A percentile compares a stretch with the other conserved stretches of the same genome.
Conservation (phyloP, 2,329 filamentous ascomycete species). For the Hortaea sp. region DNA sequence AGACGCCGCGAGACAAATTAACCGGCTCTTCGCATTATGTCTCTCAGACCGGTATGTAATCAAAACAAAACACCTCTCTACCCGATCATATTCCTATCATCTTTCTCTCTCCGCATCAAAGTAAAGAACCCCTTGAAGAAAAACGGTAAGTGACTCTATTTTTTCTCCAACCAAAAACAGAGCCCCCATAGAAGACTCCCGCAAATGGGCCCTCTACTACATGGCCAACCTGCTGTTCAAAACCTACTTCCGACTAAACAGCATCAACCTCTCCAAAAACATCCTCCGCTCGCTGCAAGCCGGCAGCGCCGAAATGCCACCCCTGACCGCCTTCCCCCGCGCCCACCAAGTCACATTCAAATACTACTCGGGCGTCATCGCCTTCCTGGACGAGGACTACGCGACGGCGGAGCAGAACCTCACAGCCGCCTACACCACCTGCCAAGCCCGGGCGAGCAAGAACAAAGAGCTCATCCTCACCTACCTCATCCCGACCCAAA, state of each 20-base stretch:
- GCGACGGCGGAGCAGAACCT: slow-evolving; percentile 69
- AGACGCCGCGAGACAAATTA: slow-evolving; percentile 82
- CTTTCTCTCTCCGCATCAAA: neutral
- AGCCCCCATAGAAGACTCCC: slow-evolving; percentile 81
- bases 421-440: slow-evolving; percentile 70
- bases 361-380: slow-evolving; percentile 90
- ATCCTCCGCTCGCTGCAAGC: slow-evolving; percentile 76
- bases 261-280: slow-evolving; percentile 79
- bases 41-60: slow-evolving; percentile 68
- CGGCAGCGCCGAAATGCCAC: slow-evolving; percentile 60
- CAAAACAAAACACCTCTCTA: neutral
- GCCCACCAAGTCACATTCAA: slow-evolving; percentile 92
- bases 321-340: slow-evolving; percentile 68
- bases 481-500: slow-evolving; percentile 86
- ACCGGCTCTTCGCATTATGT: slow-evolving; percentile 84
- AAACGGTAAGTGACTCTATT: slow-evolving; percentile 6
- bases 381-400: slow-evolving; percentile 92
- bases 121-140: slow-evolving; percentile 7
- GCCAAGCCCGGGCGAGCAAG: slow-evolving; percentile 50
- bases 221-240: slow-evolving; percentile 94
- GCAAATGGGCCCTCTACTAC: slow-evolving; percentile 97
- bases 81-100: neutral
- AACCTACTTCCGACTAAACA: slow-evolving; percentile 86
- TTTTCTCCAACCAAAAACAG: neutral
- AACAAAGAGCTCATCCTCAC: slow-evolving; percentile 91